Base-by-base conservation (phyloP, 805 yeast genomes). In the Lipomyces spencermartinsiae region DNA sequence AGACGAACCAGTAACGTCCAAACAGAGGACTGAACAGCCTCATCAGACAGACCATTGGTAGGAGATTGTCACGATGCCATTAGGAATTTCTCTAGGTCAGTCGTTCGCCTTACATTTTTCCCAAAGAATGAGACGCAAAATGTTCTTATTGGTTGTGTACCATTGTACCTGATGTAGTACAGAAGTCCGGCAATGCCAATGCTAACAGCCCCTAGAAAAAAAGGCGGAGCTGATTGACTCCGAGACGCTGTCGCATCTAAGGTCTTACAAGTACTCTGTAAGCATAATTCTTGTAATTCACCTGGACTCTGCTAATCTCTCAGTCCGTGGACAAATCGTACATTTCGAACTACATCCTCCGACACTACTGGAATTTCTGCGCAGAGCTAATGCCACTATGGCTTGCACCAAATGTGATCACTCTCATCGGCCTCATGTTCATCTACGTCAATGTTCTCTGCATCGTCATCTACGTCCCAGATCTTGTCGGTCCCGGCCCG, bases 401-500 rank as follows among this genome's bases (percentile, higher is more conserved):
- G 86, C 89, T 95, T 90, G 98, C 98, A 1, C 99, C 99, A 7
- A 94, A 94, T 78, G 87, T 91, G 74, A 91, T 94, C 67, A 94
- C 98, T 0, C 80, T 94, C 59, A 81, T 87, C 16, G 99, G 99
- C 0, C 82, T 93, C 64, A 74, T 84, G 22, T 93, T 91, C 76
- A 85, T 93, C 64, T 75, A 90, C 34, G 75, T 84, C 57, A 89
- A 91, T 74, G 81, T 91, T 65, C 62, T 84, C 2, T 81, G 89
- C 25, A 90, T 91, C 8, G 83, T 91, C 67, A 85, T 86, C 73
- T 88, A 83, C 72, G 93, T 92, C 74, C 97, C 97, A 5, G 85
- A 84, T 70, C 82, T 93, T 71, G 74, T 82, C 58, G 76, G 85
- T 22, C 75, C 77, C 16, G 84, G 85, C 12, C 97, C 98, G 12